Percentiles rank a stretch among this genome's conserved stretches.
Evolutionary conservation across 106 monocot species (phyloP).

Genomic region (Apostasia ramifera): DNA sequence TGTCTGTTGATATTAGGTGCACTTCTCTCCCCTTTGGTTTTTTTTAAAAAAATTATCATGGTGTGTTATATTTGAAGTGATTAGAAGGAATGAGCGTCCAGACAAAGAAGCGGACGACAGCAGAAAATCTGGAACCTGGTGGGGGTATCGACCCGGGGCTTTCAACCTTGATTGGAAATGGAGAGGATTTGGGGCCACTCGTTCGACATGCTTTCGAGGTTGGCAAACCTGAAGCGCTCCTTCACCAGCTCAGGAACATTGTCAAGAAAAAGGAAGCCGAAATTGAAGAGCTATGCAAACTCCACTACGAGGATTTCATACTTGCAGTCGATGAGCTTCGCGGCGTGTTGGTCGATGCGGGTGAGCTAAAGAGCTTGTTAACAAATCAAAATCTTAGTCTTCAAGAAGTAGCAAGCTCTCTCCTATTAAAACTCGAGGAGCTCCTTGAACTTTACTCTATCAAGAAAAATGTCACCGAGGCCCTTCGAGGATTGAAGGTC

Average conservation of each 20-base stretch:
- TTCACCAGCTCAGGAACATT: constrained; percentile 46
- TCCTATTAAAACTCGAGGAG: constrained; percentile 48
- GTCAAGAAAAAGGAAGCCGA: constrained; percentile 62
- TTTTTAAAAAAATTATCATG: no score
- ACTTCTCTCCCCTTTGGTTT: no score
- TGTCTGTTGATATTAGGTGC: no score
- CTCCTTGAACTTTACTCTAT: constrained; percentile 47
- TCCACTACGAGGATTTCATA: constrained; percentile 70
- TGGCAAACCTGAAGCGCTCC: constrained; percentile 51
- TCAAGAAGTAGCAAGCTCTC: constrained; percentile 45
- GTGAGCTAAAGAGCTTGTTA: constrained; percentile 44
- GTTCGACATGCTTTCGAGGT: constrained; percentile 46
- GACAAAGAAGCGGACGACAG: constrained; percentile 21
- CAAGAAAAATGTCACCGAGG: constrained; percentile 40
- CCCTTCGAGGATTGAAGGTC: constrained; percentile 21
- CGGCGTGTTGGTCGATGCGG: constrained; percentile 57
- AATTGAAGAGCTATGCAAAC: constrained; percentile 64
- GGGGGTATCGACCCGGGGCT: constrained; percentile 28
- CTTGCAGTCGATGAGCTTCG: constrained; percentile 66
- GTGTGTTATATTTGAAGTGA: no score
- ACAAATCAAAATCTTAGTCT: constrained; percentile 38
- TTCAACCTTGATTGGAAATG: constrained; percentile 34
- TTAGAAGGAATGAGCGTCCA: constrained; percentile 22
- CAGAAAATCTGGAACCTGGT: constrained; percentile 26
- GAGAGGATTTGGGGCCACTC: constrained; percentile 51